phyloP scores from a whole-genome alignment of 1,284 basidiomycete genomes.

The Stereum hirsutum region DNA sequence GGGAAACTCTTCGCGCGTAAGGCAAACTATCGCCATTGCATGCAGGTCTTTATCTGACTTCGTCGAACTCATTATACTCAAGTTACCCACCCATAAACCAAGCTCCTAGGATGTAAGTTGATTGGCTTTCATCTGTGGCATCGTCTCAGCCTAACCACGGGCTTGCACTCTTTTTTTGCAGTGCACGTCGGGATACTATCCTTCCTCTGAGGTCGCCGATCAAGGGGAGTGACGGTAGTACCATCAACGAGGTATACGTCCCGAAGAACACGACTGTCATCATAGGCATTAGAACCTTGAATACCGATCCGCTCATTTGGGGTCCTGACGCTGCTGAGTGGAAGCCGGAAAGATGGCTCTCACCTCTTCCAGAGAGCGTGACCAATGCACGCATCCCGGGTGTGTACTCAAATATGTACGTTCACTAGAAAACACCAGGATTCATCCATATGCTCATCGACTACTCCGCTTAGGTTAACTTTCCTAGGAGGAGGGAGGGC shows the following conservation, averaged over 20 bases:
- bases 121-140: background rate
- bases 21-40: background rate
- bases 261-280: background rate
- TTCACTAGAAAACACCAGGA: background rate
- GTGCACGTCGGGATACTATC: background rate
- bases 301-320: constrained; percentile 1
- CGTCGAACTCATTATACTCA: background rate
- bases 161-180: background rate
- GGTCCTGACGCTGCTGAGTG: background rate
- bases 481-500: constrained; percentile 15
- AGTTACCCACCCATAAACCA: constrained; percentile 10
- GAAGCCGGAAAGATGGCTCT: constrained; percentile 4
- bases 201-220: background rate
- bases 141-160: background rate
- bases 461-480: constrained; percentile 15
- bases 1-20: constrained; percentile 11
- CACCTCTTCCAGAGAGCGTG: constrained; percentile 4
- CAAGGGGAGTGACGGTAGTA: background rate
- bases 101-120: constrained; percentile 9
- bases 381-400: constrained; percentile 2
- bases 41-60: background rate
- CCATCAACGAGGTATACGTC: background rate
- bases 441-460: background rate
- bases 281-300: background rate
- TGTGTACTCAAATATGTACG: constrained; percentile 3